A percentile compares a stretch with the other conserved stretches of the same genome.
phyloP scores from a whole-genome alignment of 805 yeast species.

The Sugiyamaella americana region DNA sequence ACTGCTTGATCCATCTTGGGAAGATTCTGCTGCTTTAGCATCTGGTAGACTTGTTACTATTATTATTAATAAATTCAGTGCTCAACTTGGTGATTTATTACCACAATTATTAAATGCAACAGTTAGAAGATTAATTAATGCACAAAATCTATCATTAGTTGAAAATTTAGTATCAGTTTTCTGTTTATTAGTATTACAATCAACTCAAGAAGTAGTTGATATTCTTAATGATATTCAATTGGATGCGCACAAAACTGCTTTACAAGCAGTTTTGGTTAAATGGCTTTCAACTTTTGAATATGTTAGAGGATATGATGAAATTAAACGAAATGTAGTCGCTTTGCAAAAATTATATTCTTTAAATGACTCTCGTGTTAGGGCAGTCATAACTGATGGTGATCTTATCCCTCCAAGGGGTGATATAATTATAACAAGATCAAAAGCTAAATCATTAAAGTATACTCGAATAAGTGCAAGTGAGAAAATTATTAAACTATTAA shows the following conservation, averaged over 20 bases:
- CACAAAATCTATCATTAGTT: conserved; percentile 64
- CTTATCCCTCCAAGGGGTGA: conserved; percentile 52
- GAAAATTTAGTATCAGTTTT: conserved; percentile 74
- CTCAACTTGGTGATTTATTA: conserved; percentile 35
- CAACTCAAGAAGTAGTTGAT: conserved; percentile 58
- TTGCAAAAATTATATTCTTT: conserved; percentile 58
- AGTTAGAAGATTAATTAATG: conserved; percentile 55
- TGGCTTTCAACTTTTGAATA: conserved; percentile 84
- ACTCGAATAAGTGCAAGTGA: conserved; percentile 61
- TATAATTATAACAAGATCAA: conserved; percentile 78
- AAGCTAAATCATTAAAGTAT: conserved; percentile 45
- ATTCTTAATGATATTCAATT: conserved; percentile 44
- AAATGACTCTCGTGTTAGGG: conserved; percentile 47
- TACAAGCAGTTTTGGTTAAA: conserved; percentile 56
- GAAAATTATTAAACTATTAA: conserved; percentile 66
- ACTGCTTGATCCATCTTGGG: conserved; percentile 61
- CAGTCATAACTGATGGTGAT: conserved; percentile 69
- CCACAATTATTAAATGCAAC: conserved; percentile 67
- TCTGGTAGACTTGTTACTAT: conserved; percentile 63
- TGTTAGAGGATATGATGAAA: conserved; percentile 69
- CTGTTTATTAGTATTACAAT: conserved; percentile 58
- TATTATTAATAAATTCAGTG: conserved; percentile 48
- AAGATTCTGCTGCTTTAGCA: conserved; percentile 77
- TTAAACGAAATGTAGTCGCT: conserved; percentile 61
- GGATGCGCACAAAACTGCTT: conserved; percentile 30